Conservation (phyloP, 2,329 filamentous ascomycete species). For the Fonsecaea multimorphosa region DNA sequence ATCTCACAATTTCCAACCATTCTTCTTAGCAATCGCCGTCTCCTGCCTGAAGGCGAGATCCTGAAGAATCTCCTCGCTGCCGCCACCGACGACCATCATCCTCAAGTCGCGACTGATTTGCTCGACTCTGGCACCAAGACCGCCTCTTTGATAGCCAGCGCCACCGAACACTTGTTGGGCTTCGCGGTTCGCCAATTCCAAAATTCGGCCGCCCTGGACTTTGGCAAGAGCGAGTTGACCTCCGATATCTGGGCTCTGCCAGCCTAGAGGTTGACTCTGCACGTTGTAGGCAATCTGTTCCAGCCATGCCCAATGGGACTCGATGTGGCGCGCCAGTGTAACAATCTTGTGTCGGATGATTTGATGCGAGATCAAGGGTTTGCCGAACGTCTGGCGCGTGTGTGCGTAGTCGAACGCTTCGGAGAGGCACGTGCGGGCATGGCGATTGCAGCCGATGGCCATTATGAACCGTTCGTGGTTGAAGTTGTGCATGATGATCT, state of each 20-base stretch:
- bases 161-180: slow-evolving; percentile 75
- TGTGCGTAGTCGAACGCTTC: slow-evolving; percentile 64
- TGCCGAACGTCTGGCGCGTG: slow-evolving; percentile 43
- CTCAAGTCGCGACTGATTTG: slow-evolving; percentile 68
- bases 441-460: slow-evolving; percentile 58
- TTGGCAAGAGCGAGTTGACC: neutral
- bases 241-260: neutral
- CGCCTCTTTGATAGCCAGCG: slow-evolving; percentile 71
- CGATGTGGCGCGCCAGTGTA: neutral
- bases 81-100: slow-evolving; percentile 67
- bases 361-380: neutral
- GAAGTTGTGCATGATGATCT: slow-evolving; percentile 71
- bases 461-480: slow-evolving; percentile 77
- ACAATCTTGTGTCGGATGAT: slow-evolving; percentile 1
- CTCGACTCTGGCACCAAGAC: slow-evolving; percentile 73
- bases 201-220: slow-evolving; percentile 69
- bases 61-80: slow-evolving; percentile 73
- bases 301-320: neutral
- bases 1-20: too few relatives aligned
- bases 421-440: neutral
- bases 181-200: slow-evolving; percentile 61
- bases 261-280: too few relatives aligned
- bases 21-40: slow-evolving; percentile 54
- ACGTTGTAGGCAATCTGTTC: too few relatives aligned
- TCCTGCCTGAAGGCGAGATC: slow-evolving; percentile 63